Base-by-base conservation (phyloP, 306 rosid genomes). In the Ormosia emarginata region DNA sequence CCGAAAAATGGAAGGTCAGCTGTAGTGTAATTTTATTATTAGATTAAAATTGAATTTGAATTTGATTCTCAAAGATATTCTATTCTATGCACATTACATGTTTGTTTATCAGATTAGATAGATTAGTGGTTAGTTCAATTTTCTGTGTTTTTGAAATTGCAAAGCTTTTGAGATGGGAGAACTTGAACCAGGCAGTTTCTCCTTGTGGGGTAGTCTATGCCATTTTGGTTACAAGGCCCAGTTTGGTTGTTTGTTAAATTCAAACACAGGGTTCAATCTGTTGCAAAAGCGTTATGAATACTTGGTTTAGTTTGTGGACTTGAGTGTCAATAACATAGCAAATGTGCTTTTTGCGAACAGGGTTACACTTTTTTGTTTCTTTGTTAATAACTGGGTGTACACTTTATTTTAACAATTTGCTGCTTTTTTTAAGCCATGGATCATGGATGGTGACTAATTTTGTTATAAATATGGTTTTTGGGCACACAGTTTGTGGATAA, bases 401-500 rank as follows among this genome's bases (percentile, higher is more conserved):
- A 3, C 40, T 8, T 39, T 53, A 65, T 41, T 75, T 59, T 46
- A 41, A 36, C 13, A 7, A 24, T 40, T 82, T 15, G 11, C 55
- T 85, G 46, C 40, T 66, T 50, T 66, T 53, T 59, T 49, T 40
- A 56, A 34, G 29, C 13, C 63, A 40, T 82, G 49, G 63, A 47
- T 43, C 61, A 55, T 78, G 29, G 53, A 14, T 50, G 70, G 57
- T 49, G 74, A 40, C 72, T 65, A 5, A 59, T 81, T 70, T 79
- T 79, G 44, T 79, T 68, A 76, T 71, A 71, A 49, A 79, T 63
- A 53, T 71, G 83, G 75, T 81, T 71, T 32, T 24, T 79, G 85
- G 71, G 58, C 47, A 32, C 82, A 80, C 86, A 95, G 98, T 97
- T 95, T 79, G 99, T 95, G 86, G 91, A 93, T 63, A 86, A 95